phyloP scores from a whole-genome alignment of 73 alveolate species.

The Effrenium voratum region DNA sequence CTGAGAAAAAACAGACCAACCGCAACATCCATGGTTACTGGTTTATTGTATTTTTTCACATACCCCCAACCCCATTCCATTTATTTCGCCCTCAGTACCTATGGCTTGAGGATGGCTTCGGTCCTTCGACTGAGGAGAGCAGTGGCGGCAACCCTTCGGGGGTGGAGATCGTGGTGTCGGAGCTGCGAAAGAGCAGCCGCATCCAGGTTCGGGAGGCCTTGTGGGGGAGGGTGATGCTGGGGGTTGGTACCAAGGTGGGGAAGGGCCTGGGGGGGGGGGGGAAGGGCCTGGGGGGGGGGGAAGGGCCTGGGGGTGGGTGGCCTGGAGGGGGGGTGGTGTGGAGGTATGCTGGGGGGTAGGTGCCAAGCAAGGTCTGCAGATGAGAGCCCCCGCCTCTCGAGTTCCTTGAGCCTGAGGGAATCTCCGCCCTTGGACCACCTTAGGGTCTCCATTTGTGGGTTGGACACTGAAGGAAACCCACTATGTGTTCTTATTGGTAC shows the following conservation, averaged over 20 bases:
- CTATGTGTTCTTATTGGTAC: no score
- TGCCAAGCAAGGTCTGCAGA: background rate
- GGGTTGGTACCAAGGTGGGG: no score
- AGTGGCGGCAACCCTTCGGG: constrained; percentile 84
- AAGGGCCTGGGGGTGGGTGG: background rate
- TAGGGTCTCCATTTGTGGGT: no score
- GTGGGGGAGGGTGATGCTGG: background rate
- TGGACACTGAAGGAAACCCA: no score
- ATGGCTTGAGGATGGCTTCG: background rate
- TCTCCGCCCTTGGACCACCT: no score
- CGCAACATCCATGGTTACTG: background rate
- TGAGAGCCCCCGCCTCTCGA: background rate
- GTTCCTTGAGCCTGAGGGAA: background rate
- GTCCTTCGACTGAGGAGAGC: background rate
- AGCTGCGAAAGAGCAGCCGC: constrained; percentile 23
- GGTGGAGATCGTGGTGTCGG: constrained; percentile 42
- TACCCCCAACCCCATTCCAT: background rate
- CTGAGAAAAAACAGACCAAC: background rate
- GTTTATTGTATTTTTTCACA: background rate
- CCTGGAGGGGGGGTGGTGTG: background rate
- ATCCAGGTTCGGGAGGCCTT: constrained; percentile 69
- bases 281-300: background rate
- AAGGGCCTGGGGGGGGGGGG: background rate
- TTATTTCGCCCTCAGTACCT: background rate
- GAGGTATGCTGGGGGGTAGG: background rate